A percentile compares a stretch with the other conserved stretches of the same genome.
phyloP scores from a whole-genome alignment of 257 asterid genomes.

The Solanum dulcamara region DNA sequence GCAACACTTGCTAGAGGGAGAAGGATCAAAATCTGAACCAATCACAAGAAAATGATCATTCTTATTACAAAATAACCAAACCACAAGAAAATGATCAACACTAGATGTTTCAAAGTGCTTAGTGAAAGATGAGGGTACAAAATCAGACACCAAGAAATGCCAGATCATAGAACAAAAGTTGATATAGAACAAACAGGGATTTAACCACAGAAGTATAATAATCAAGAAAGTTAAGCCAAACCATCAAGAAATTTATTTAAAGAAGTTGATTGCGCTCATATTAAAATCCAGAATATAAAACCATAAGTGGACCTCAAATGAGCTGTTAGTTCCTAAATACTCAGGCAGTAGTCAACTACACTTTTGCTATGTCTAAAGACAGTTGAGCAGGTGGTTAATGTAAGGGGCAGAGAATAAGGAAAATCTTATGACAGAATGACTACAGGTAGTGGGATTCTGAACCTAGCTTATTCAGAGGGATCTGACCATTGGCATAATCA shows the following conservation, averaged over 20 bases:
- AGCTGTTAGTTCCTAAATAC: background rate
- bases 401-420: background rate
- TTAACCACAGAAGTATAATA: background rate
- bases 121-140: background rate
- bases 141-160: background rate
- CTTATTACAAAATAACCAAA: background rate
- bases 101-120: background rate
- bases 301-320: background rate
- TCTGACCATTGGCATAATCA: background rate
- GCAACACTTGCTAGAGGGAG: slow-evolving; percentile 89
- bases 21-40: slow-evolving; percentile 66
- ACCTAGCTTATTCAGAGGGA: background rate
- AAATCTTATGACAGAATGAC: background rate
- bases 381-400: background rate
- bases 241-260: background rate
- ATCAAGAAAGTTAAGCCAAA: background rate
- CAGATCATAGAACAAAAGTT: background rate
- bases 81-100: background rate
- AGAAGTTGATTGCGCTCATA: background rate
- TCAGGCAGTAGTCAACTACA: background rate
- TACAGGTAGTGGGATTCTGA: background rate
- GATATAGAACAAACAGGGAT: background rate
- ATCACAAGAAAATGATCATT: slow-evolving; percentile 1
- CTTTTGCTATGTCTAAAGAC: background rate
- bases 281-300: background rate